Evolutionary conservation across 1,284 basidiomycete genomes (phyloP), one percentile per base, ranked within the genome.

Genomic region (Singerocomus inundabilis): DNA sequence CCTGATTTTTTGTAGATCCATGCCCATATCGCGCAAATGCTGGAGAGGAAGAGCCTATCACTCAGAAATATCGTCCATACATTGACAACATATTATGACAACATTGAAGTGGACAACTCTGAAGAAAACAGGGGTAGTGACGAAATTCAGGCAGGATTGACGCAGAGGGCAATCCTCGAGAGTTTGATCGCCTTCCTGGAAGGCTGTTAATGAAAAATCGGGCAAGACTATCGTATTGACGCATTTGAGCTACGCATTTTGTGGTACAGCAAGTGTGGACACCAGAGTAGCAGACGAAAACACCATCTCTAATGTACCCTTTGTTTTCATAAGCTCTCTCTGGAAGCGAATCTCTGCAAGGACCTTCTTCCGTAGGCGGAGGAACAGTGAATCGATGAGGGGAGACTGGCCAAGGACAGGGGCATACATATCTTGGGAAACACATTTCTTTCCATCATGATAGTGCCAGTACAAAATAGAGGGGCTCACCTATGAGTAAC

Each of bases 261-360:
- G 55, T 45, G 55, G 56, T 49, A 54, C 53, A 47, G 53, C 55
- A 15, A 56, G 50, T 25, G 56, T 57, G 38, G 60, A 49, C 16
- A 56, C 64, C 44, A 82, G 70, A 49, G 79, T 71, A 38, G 80
- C 77, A 28, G 82, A 81, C 24, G 88, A 80, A 48, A 97, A 74
- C 41, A 98, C 78, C 95, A 99, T 98, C 60, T 96, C 92, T 54
- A 99, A 72, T 49, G 93, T 91, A 46, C 94, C 96, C 63, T 84
- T 85, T 38, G 91, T 77, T 71, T 88, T 88, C 60, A 86, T 75
- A 44, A 99, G 71, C 63, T 98, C 92, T 53, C 82, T 81, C 70
- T 98, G 94, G 70, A 99, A 93, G n/a, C 81, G 80, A 43, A 98
- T 72, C 68, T 99, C 97, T 36, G 87, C 82, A 29, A 82, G 72